Conservation (phyloP, 78 protist genomes). For the Corallochytrium limacisporum region DNA sequence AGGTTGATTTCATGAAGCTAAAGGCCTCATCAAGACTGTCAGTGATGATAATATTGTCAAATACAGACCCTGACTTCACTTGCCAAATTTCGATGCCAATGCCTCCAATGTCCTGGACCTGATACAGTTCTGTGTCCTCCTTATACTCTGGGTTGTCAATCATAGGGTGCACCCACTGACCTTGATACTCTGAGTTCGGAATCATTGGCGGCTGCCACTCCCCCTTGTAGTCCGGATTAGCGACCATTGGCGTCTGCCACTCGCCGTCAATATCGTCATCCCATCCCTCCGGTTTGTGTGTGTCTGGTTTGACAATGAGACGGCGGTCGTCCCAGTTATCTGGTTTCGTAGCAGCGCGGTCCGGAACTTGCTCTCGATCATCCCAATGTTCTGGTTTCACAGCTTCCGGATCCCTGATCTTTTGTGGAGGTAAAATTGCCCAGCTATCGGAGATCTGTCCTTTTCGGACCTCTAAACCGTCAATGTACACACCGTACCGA, state of each 20-base stretch:
- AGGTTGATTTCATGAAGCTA: no score
- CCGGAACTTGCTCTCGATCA: conserved; percentile 71
- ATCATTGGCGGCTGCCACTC: conserved; percentile 74
- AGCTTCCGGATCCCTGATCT: conserved; percentile 64
- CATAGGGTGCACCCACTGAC: conserved; percentile 78
- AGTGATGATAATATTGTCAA: conserved; percentile 86
- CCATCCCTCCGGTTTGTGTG: conserved; percentile 90
- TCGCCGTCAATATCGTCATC: conserved; percentile 92
- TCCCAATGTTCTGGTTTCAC: conserved; percentile 83
- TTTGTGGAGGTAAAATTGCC: conserved; percentile 63
- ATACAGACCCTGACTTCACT: conserved; percentile 91
- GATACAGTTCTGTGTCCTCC: conserved; percentile 41
- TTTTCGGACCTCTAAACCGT: conserved; percentile 53
- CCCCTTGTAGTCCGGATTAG: conserved; percentile 45
- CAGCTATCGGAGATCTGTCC: conserved; percentile 75
- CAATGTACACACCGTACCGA: conserved; percentile 80
- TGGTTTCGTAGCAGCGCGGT: conserved; percentile 87
- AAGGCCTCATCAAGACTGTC: conserved; percentile 67
- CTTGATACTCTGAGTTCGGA: conserved; percentile 88
- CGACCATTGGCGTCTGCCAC: conserved; percentile 3
- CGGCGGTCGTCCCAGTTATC: conserved; percentile 98
- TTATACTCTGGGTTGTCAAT: conserved; percentile 78
- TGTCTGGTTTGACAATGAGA: conserved; percentile 85
- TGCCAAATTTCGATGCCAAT: conserved; percentile 92
- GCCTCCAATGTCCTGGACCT: not conserved